Evolutionary conservation across 148 eudicot species (phyloP).

Genomic region (Pouteria glomerata): DNA sequence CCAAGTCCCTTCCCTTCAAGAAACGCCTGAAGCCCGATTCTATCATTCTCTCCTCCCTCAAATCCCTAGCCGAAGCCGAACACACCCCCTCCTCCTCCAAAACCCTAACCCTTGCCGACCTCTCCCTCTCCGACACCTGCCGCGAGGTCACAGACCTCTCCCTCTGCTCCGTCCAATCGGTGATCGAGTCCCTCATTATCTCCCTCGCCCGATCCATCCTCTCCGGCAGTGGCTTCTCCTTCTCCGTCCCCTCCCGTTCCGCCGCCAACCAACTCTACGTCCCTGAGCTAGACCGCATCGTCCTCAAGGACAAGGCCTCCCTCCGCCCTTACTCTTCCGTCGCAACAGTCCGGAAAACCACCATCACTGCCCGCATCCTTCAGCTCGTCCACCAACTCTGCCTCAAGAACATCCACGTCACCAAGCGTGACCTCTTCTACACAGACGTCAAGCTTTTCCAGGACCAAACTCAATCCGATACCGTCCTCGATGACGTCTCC

Average conservation of each 20-base stretch:
- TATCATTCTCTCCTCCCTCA: conserved; percentile 43
- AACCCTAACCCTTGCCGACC: conserved; percentile 52
- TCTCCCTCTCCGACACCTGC: conserved; percentile 69
- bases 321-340: conserved; percentile 64
- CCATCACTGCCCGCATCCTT: conserved; percentile 70
- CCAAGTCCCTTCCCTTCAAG: conserved; percentile 44
- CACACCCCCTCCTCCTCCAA: conserved; percentile 29
- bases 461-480: conserved; percentile 82
- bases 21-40: conserved; percentile 66
- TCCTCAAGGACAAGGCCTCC: conserved; percentile 65
- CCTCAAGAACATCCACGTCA: conserved; percentile 66
- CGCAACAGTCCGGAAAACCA: conserved; percentile 71
- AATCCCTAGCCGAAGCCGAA: conserved; percentile 35
- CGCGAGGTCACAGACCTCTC: conserved; percentile 91
- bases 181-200: conserved; percentile 60
- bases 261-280: conserved; percentile 84
- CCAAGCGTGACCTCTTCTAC: conserved; percentile 90
- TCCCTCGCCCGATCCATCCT: conserved; percentile 72
- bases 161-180: conserved; percentile 68
- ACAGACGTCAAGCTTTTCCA: conserved; percentile 92
- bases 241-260: conserved; percentile 79
- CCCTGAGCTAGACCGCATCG: conserved; percentile 90
- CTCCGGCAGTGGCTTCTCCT: conserved; percentile 69
- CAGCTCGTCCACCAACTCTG: conserved; percentile 78
- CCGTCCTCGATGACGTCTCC: conserved; percentile 81